Base-by-base conservation (phyloP, 2,329 filamentous ascomycete species). In the Botrytis aclada region DNA sequence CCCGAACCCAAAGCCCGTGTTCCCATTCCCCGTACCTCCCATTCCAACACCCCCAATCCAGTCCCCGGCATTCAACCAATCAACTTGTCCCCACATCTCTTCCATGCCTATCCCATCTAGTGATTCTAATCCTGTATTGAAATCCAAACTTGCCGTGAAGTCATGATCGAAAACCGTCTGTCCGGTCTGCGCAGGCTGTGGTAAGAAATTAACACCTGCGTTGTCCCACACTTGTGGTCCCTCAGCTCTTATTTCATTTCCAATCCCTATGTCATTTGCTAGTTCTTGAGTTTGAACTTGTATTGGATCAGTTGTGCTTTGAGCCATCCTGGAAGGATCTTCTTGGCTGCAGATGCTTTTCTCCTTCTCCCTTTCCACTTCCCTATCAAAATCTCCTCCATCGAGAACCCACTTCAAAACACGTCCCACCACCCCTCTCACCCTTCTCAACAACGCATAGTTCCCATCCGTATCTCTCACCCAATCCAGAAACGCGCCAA, bases 401-500 rank as follows among this genome's bases (percentile, higher is more conserved):
- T 66, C 60, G 34, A 71, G 32, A n/a, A 34, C 41, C 41, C 69
- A 70, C 56, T 51, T 62, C 41, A 43, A 32, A 29, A 61, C 69
- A 29, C 56, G n/a, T 14, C 41, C 56, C 12, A 70, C 51, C n/a
- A 70, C 67, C 2, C 56, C 41, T 25, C 56, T 63, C 22, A 63
- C 41, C 25, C 77, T 7, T 32, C 34, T 63, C 32, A 70, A 37
- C 29, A 80, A 74, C 12, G 72, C 69, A 60, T 77, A 79, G 51
- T 81, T 80, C 0, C 79, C 79, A 71, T 80, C 78, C 12, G 79
- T 80, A 12, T 77, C 76, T 10, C 79, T 71, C 4, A 80, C 77
- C 79, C 79, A 81, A 69, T 80, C 78, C 16, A 80, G 69, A 64
- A 80, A 81, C 2, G 76, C 78, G 16, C 77, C 77, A 66, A 80